Conservation (phyloP, 2,329 filamentous ascomycete species). For the Endothia cerciana region DNA sequence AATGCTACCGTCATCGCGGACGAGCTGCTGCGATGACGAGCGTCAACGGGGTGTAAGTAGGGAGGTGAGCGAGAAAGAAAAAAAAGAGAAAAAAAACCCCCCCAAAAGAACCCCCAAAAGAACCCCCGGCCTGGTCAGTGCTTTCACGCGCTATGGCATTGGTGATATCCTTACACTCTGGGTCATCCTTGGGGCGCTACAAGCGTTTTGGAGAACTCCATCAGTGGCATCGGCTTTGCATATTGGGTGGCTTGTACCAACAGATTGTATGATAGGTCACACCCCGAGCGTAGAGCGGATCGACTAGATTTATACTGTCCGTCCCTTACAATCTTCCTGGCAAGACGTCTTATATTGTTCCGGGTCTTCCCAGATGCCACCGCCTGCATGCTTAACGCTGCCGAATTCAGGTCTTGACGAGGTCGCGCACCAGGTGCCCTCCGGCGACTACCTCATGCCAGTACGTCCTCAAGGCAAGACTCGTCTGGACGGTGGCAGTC, state of each 20-base stretch:
- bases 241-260: background rate
- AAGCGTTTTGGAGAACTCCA: background rate
- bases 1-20: slow-evolving; percentile 23
- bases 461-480: background rate
- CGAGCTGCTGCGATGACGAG: slow-evolving; percentile 19
- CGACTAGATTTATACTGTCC: background rate
- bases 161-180: background rate
- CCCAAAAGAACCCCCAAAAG: no score
- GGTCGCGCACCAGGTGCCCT: background rate
- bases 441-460: no score
- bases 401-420: background rate
- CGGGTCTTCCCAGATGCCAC: background rate
- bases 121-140: background rate
- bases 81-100: background rate
- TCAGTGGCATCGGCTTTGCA: background rate
- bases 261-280: background rate
- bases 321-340: background rate
- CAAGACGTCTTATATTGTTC: background rate
- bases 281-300: background rate
- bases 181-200: background rate
- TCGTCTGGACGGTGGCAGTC: no score
- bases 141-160: background rate
- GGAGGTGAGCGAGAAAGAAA: no score
- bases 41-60: background rate
- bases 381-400: background rate